Conservation (phyloP, 2,329 filamentous ascomycete genomes). For the Aspergillus tanneri region DNA sequence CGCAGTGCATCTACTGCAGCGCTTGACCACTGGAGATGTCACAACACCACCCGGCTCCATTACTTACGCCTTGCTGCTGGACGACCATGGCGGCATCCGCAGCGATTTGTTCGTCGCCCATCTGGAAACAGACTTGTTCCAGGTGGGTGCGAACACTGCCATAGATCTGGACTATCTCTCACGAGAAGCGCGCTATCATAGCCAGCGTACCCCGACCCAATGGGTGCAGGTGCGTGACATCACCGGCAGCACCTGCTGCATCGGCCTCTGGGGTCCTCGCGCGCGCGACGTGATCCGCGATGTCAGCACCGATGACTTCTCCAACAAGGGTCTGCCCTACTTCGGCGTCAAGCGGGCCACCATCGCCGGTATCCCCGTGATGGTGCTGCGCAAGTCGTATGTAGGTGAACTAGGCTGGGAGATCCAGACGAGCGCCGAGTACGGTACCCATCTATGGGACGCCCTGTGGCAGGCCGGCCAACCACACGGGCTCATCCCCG, state of each 20-base stretch:
- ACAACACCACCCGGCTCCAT: constrained; percentile 50
- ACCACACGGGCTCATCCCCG: constrained; percentile 57
- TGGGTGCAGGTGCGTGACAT: constrained; percentile 58
- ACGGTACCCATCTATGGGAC: constrained; percentile 60
- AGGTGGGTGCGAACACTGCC: constrained; percentile 58
- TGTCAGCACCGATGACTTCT: constrained; percentile 32
- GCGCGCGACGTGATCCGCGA: constrained; percentile 52
- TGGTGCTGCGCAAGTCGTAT: constrained; percentile 57
- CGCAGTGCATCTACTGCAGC: constrained; percentile 55
- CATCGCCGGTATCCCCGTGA: constrained; percentile 58
- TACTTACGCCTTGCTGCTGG: constrained; percentile 58
- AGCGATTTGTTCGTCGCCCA: constrained; percentile 60
- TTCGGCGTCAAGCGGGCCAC: constrained; percentile 51
- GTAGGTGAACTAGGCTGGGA: constrained; percentile 65
- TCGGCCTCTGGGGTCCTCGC: constrained; percentile 63
- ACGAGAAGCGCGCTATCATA: constrained; percentile 54
- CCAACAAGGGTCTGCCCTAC: constrained; percentile 47
- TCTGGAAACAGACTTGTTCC: constrained; percentile 47
- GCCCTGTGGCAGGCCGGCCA: constrained; percentile 56
- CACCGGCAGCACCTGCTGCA: constrained; percentile 59
- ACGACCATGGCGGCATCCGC: constrained; percentile 53
- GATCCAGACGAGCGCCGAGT: constrained; percentile 60
- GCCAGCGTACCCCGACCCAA: constrained; percentile 38
- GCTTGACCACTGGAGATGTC: constrained; percentile 43
- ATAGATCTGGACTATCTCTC: constrained; percentile 56